These are phyloP conservation scores for Sclerotinia spermophila DNA, from an alignment of 2,329 filamentous ascomycete genomes.

Conservation along the genomic window DNA sequence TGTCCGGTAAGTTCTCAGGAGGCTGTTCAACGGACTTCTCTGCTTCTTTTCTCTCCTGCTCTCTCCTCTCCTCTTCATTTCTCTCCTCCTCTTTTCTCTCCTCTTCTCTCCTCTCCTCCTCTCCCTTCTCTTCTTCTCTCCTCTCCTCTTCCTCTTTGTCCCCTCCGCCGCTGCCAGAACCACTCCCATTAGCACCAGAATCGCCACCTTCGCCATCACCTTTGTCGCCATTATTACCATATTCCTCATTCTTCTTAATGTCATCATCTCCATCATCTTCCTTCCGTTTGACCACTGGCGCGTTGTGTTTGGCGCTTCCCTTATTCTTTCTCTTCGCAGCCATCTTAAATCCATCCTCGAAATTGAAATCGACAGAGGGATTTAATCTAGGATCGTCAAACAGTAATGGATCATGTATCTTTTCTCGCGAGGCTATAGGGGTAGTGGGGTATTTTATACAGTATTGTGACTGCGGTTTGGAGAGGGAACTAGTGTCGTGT, in stretches of 20 bases:
- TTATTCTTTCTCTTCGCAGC: constrained; percentile 49
- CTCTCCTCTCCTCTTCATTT: constrained; percentile 5
- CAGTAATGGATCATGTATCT: constrained; percentile 35
- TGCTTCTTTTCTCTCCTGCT: background rate
- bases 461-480: constrained; percentile 28
- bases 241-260: constrained; percentile 43
- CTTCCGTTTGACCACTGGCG: constrained; percentile 26
- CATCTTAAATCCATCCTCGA: constrained; percentile 52
- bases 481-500: constrained; percentile 33
- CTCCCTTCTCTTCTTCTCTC: constrained; percentile 40
- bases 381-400: constrained; percentile 46
- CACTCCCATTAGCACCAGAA: constrained; percentile 35
- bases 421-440: constrained; percentile 24
- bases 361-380: constrained; percentile 54
- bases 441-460: constrained; percentile 25
- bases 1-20: background rate
- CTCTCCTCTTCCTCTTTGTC: constrained; percentile 39
- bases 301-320: constrained; percentile 45
- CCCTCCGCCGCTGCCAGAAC: constrained; percentile 37
- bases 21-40: constrained; percentile 27
- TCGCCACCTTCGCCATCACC: constrained; percentile 39
- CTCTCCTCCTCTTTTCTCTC: constrained; percentile 51
- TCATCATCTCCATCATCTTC: constrained; percentile 47
- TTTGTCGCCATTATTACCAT: constrained; percentile 37
- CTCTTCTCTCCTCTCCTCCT: constrained; percentile 46